phyloP scores from a whole-genome alignment of 192 early-diverging fungal species.

The Coemansia sp. region DNA sequence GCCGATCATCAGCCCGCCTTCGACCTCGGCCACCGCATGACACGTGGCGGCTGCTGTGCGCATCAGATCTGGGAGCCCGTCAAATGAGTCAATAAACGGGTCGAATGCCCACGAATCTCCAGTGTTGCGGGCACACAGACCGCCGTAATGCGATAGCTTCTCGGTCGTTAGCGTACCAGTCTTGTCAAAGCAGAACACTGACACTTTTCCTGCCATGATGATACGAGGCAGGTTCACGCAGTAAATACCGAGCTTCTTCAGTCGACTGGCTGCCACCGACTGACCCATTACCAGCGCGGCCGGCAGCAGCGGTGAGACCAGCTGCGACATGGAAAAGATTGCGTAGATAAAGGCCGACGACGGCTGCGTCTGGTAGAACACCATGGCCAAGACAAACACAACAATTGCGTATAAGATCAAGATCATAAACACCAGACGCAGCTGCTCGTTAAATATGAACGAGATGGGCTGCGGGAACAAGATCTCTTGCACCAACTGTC shows the following conservation, averaged over 20 bases:
- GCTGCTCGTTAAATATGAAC: constrained; percentile 78
- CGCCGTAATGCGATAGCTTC: constrained; percentile 65
- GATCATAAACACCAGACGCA: constrained; percentile 65
- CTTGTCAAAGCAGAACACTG: constrained; percentile 77
- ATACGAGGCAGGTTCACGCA: constrained; percentile 74
- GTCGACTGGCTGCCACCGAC: constrained; percentile 62
- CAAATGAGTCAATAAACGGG: constrained; percentile 38
- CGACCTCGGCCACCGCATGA: constrained; percentile 62
- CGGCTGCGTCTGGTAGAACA: constrained; percentile 52
- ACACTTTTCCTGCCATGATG: constrained; percentile 71
- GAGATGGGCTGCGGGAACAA: constrained; percentile 66
- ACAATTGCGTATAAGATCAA: constrained; percentile 67
- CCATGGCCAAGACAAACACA: constrained; percentile 56
- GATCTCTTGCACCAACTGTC: constrained; percentile 71
- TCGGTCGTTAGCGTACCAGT: constrained; percentile 76
- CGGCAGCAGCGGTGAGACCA: constrained; percentile 66
- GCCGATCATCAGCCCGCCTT: constrained; percentile 61
- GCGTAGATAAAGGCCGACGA: constrained; percentile 73
- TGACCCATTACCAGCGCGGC: constrained; percentile 75
- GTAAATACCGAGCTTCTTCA: constrained; percentile 62
- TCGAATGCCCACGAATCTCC: constrained; percentile 56
- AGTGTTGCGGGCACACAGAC: constrained; percentile 37
- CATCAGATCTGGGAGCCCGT: constrained; percentile 47
- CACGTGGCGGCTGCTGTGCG: constrained; percentile 53
- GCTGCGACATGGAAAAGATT: constrained; percentile 68